Conservation (phyloP, 768 basidiomycete species). For the Holtermanniella nyarrowii region DNA sequence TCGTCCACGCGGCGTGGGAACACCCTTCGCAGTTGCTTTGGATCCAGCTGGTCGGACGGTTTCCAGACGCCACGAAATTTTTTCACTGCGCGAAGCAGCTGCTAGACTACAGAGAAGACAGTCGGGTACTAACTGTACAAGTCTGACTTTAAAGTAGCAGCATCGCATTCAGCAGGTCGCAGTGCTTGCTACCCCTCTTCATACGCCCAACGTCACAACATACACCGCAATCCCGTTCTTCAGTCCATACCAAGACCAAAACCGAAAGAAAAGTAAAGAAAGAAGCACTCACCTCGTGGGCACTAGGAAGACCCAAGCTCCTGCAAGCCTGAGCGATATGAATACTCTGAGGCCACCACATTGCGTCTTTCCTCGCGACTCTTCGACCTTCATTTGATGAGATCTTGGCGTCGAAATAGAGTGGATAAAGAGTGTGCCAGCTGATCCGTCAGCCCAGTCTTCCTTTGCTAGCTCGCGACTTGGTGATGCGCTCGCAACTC, state of each 20-base stretch:
- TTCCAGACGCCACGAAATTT: too few relatives aligned
- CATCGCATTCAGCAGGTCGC: too few relatives aligned
- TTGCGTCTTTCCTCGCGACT: constrained; percentile 61
- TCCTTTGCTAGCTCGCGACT: constrained; percentile 61
- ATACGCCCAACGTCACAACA: too few relatives aligned
- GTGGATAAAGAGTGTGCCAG: constrained; percentile 93
- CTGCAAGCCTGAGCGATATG: constrained; percentile 79
- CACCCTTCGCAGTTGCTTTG: too few relatives aligned
- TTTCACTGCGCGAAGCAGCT: too few relatives aligned
- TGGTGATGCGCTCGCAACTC: constrained; percentile 42
- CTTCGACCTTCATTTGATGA: constrained; percentile 76
- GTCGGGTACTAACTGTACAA: too few relatives aligned
- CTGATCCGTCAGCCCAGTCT: constrained; percentile 47
- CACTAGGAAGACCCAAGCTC: constrained; percentile 62
- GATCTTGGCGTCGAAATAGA: constrained; percentile 92
- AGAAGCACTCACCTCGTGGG: constrained; percentile 60
- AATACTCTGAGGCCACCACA: constrained; percentile 93
- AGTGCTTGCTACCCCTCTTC: too few relatives aligned
- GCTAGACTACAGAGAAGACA: too few relatives aligned
- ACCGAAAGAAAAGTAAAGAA: not conserved
- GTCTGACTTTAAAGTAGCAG: too few relatives aligned
- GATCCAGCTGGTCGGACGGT: too few relatives aligned
- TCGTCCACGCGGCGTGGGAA: too few relatives aligned
- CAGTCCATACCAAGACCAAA: not conserved
- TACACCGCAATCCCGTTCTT: too few relatives aligned